Conservation (phyloP, 2,329 filamentous ascomycete species). For the Phaeosphaeriaceae sp. region DNA sequence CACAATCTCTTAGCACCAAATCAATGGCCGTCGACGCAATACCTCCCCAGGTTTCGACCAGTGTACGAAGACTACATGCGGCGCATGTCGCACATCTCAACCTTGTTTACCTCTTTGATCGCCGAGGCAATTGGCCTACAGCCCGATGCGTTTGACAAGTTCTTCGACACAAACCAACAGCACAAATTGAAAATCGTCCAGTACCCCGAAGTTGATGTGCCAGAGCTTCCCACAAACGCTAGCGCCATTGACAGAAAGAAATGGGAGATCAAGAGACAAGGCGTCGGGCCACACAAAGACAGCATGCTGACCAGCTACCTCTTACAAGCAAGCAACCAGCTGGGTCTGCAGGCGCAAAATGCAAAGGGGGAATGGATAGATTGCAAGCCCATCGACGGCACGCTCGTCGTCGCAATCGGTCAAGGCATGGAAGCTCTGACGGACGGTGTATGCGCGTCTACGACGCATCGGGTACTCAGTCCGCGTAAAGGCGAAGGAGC, state of each 20-base stretch:
- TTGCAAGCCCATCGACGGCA: constrained; percentile 76
- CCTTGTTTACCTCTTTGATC: constrained; percentile 78
- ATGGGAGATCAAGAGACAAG: constrained; percentile 64
- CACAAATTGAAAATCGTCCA: constrained; percentile 91
- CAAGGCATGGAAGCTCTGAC: constrained; percentile 88
- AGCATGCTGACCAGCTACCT: constrained; percentile 84
- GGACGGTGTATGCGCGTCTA: constrained; percentile 79
- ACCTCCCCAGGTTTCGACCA: constrained; percentile 71
- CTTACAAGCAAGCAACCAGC: constrained; percentile 78
- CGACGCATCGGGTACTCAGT: constrained; percentile 83
- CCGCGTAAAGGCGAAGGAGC: constrained; percentile 73
- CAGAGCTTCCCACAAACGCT: constrained; percentile 33
- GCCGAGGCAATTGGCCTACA: constrained; percentile 83
- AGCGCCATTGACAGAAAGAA: constrained; percentile 48
- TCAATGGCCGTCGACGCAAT: constrained; percentile 74
- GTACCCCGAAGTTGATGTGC: constrained; percentile 70
- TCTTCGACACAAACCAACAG: constrained; percentile 75
- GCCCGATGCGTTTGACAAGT: constrained; percentile 73
- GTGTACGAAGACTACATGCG: constrained; percentile 78
- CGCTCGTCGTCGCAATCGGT: constrained; percentile 85
- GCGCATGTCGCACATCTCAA: constrained; percentile 75
- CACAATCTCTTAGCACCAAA: constrained; percentile 77
- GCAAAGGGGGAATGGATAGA: constrained; percentile 80
- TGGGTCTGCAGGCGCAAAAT: constrained; percentile 84
- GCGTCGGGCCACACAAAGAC: constrained; percentile 82